Evolutionary conservation across 2,329 filamentous ascomycete genomes (phyloP), one percentile per base, ranked within the genome.

Genomic region (Metarhizium rileyi): DNA sequence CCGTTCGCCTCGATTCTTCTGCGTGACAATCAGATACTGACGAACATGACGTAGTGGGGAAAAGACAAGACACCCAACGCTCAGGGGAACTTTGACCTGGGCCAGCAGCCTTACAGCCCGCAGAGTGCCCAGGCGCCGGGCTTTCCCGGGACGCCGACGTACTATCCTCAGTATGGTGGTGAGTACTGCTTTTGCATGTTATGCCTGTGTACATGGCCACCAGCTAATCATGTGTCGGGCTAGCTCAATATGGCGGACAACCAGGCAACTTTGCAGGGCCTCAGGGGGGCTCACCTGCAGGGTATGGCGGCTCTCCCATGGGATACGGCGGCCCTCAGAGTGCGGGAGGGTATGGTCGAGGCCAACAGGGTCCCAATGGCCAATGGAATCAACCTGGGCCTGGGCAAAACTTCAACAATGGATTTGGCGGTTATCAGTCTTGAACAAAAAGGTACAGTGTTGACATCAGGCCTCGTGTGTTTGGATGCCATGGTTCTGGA

Each of bases 91-190:
- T 94, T 95, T 61, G 87, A 88, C 59, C 91, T 87, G 65, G 83
- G 86, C 30, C 30, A 33, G 59, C 79, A 80, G 64, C 70, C 74
- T 23, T 84, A 81, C 62, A 84, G 80, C 60, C 81, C 90, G 48
- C 87, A 90, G 65, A 87, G 83, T 60, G 84, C 78, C 59, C 83
- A 81, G 69, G 84, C 77, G 57, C 81, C 79, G 48, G 82, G 75
- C 50, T 95, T 85, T 63, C 84, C 87, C 55, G 87, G 84, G 60
- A 87, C 88, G 42, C 86, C 88, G 42, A 84, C 82, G 51, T 96
- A 89, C 74, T 97, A 96, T 69, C 90, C 91, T 57, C 93, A 97
- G 71, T 97, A 97, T 65, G 85, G 86, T 64, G 87, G 87, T 78
- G 80, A 69, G 76, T 74, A 46, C n/a, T 3, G 25, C n/a, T 18